Evolutionary conservation across 2,329 filamentous ascomycete genomes (phyloP).

Genomic region (Endoconidiophora polonica): DNA sequence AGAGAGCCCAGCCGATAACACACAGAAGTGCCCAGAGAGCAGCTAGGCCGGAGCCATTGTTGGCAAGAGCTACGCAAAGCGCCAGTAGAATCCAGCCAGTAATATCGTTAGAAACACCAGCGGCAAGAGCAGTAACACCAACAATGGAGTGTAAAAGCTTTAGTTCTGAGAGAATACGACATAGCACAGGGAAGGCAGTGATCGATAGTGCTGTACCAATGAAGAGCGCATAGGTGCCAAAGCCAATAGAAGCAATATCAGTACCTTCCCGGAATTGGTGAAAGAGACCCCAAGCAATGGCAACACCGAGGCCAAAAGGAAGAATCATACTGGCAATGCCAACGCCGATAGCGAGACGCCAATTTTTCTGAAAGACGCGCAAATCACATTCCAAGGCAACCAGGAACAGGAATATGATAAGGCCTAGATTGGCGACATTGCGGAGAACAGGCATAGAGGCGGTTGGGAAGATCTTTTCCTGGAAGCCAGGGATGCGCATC

Average conservation of each 20-base stretch:
- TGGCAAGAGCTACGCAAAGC: constrained; percentile 83
- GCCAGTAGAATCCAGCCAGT: constrained; percentile 73
- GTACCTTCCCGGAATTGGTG: constrained; percentile 44
- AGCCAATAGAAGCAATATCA: constrained; percentile 26
- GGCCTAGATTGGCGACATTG: constrained; percentile 53
- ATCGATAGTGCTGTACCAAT: constrained; percentile 89
- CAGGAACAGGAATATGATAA: constrained; percentile 74
- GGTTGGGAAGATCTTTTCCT: constrained; percentile 56
- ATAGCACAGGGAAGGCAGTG: constrained; percentile 80
- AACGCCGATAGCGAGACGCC: constrained; percentile 62
- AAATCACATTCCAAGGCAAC: constrained; percentile 79
- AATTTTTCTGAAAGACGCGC: constrained; percentile 60
- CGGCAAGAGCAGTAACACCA: constrained; percentile 74
- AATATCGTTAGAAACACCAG: constrained; percentile 81
- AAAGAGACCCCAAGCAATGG: constrained; percentile 67
- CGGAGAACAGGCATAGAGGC: constrained; percentile 45
- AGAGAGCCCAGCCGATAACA: constrained; percentile 56
- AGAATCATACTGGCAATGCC: constrained; percentile 64
- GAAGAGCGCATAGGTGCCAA: constrained; percentile 48
- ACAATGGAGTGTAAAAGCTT: constrained; percentile 72
- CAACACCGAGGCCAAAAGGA: constrained; percentile 68
- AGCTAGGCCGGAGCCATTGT: constrained; percentile 64
- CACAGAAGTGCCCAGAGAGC: constrained; percentile 73
- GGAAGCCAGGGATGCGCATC: constrained; percentile 70
- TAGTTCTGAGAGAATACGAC: constrained; percentile 80